Evolutionary conservation across 2,329 filamentous ascomycete genomes (phyloP).

Genomic region (Venturiaceae sp.): DNA sequence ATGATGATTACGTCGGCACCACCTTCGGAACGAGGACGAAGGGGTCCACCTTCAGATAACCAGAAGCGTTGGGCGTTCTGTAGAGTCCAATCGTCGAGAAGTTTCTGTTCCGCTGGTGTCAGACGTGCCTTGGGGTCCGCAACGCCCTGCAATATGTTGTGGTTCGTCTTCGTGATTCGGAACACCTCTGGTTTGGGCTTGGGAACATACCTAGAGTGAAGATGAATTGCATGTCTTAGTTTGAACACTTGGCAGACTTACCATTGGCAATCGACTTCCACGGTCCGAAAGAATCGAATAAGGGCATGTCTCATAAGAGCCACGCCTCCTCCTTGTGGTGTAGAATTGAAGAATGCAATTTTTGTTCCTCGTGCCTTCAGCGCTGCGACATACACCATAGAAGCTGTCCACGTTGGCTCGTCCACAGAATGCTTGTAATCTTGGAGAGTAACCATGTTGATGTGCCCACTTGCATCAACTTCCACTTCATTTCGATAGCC

Average conservation of each 20-base stretch:
- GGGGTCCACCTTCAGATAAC: constrained; percentile 57
- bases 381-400: constrained; percentile 51
- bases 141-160: constrained; percentile 81
- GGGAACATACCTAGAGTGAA: constrained; percentile 51
- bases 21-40: constrained; percentile 54
- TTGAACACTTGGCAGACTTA: constrained; percentile 21
- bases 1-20: constrained; percentile 70
- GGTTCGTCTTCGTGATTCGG: constrained; percentile 75
- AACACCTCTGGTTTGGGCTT: constrained; percentile 73
- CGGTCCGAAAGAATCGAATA: constrained; percentile 56
- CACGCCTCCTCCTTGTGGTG: constrained; percentile 74
- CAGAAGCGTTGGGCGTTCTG: constrained; percentile 69
- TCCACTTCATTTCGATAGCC: constrained; percentile 60
- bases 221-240: neutral
- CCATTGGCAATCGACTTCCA: constrained; percentile 65
- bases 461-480: constrained; percentile 57
- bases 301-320: constrained; percentile 74
- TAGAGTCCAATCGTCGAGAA: constrained; percentile 61
- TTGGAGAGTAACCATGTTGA: constrained; percentile 46
- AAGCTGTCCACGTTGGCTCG: constrained; percentile 53
- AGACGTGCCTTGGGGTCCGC: constrained; percentile 56
- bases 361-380: constrained; percentile 55
- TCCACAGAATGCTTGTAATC: constrained; percentile 54
- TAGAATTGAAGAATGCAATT: constrained; percentile 71
- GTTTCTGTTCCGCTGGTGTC: constrained; percentile 47